A percentile compares a stretch with the other conserved stretches of the same genome.
These are phyloP conservation scores for Elaeis oleifera DNA, from an alignment of 202 grass and related monocot genomes.

Conservation along the genomic window DNA sequence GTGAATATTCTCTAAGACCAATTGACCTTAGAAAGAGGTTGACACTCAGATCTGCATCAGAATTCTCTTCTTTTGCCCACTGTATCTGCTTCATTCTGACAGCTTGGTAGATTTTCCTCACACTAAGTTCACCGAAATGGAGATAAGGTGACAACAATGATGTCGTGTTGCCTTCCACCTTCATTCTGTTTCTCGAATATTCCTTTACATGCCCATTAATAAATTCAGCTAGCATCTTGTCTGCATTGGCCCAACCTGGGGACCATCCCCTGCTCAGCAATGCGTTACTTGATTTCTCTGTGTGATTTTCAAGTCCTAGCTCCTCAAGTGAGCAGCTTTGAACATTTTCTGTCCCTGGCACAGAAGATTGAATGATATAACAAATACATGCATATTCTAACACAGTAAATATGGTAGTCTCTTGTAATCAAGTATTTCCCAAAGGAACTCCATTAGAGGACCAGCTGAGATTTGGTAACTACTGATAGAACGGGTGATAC, in stretches of 20 bases:
- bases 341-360: slow-evolving; percentile 51
- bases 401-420: too few relatives aligned
- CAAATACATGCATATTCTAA: too few relatives aligned
- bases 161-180: slow-evolving; percentile 54
- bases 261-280: slow-evolving; percentile 69
- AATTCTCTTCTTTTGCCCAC: slow-evolving; percentile 56
- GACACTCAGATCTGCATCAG: slow-evolving; percentile 46
- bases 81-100: slow-evolving; percentile 53
- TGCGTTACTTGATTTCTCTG: slow-evolving; percentile 81
- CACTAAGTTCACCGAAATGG: slow-evolving; percentile 85
- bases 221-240: slow-evolving; percentile 66
- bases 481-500: too few relatives aligned
- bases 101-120: slow-evolving; percentile 61
- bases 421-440: too few relatives aligned
- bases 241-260: slow-evolving; percentile 67
- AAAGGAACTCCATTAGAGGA: too few relatives aligned
- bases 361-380: slow-evolving; percentile 6
- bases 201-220: slow-evolving; percentile 43
- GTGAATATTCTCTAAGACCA: slow-evolving; percentile 85
- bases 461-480: too few relatives aligned
- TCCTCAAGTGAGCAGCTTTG: slow-evolving; percentile 48
- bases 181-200: slow-evolving; percentile 66
- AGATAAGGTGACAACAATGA: slow-evolving; percentile 76
- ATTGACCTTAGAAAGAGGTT: slow-evolving; percentile 60
- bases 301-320: slow-evolving; percentile 66